These are phyloP conservation scores for sweet orange (Citrus sinensis) DNA, from an alignment of 345 rosid genomes.

Conservation along the genomic window DNA sequence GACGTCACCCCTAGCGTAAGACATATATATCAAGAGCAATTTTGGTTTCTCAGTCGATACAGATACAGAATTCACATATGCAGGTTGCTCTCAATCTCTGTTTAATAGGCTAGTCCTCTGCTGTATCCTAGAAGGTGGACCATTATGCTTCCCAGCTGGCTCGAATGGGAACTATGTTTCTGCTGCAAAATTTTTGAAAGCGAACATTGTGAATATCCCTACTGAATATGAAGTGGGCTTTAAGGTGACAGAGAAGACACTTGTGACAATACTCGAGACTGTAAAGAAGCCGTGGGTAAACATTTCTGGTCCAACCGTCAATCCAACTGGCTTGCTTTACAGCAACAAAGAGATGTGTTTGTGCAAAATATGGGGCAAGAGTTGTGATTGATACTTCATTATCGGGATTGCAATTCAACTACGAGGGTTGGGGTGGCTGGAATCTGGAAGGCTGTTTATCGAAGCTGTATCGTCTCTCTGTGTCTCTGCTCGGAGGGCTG, in stretches of 20 bases:
- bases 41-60: slow-evolving; percentile 22
- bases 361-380: no score
- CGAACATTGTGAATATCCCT: no score
- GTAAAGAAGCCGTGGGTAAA: no score
- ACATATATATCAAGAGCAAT: slow-evolving; percentile 40
- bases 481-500: slow-evolving; percentile 72
- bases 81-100: slow-evolving; percentile 68
- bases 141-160: slow-evolving; percentile 82
- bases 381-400: no score
- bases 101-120: slow-evolving; percentile 71
- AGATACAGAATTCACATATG: slow-evolving; percentile 60
- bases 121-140: slow-evolving; percentile 81
- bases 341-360: no score
- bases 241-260: no score
- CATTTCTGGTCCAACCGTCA: no score
- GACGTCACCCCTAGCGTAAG: slow-evolving; percentile 72
- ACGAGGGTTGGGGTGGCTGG: slow-evolving; percentile 43
- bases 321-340: no score
- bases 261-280: no score
- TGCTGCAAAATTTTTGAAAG: slow-evolving; percentile 14
- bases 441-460: slow-evolving; percentile 44
- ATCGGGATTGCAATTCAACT: no score
- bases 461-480: slow-evolving; percentile 49
- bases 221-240: no score
- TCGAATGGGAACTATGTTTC: slow-evolving; percentile 78